Conservation (phyloP, 2,329 filamentous ascomycete species). For the Ambrosiella xylebori region DNA sequence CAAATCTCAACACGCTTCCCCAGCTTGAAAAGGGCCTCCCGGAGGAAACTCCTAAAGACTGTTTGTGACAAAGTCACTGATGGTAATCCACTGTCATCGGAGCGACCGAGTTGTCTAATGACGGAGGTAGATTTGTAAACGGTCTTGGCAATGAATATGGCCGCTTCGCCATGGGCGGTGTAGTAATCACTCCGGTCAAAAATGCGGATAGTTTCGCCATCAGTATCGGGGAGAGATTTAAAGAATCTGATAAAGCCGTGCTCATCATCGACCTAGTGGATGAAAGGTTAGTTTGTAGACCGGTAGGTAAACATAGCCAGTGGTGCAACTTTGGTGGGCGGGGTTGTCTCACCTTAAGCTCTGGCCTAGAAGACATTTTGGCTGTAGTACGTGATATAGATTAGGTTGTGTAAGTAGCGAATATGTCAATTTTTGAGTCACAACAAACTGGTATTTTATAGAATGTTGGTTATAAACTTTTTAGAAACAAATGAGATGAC, state of each 20-base stretch:
- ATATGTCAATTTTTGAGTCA: background rate
- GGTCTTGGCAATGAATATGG: conserved; percentile 63
- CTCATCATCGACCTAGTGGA: conserved; percentile 72
- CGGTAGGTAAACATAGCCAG: background rate
- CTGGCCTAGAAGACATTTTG: conserved; percentile 53
- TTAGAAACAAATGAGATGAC: background rate
- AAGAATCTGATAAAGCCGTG: conserved; percentile 93
- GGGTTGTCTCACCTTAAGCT: conserved; percentile 40
- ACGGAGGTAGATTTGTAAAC: conserved; percentile 98
- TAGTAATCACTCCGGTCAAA: conserved; percentile 94
- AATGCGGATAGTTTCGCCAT: conserved; percentile 64
- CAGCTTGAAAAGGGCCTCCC: conserved; percentile 81
- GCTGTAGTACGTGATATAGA: background rate
- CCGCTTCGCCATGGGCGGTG: conserved; percentile 79
- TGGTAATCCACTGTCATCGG: conserved; percentile 65
- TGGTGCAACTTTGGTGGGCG: background rate
- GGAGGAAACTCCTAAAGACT: conserved; percentile 86
- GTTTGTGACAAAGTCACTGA: conserved; percentile 93
- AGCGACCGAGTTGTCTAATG: conserved; percentile 71
- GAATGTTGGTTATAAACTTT: background rate
- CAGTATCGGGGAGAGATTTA: conserved; percentile 58
- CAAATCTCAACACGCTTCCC: conserved; percentile 88
- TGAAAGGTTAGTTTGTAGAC: background rate
- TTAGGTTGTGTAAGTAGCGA: background rate
- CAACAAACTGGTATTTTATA: background rate